Evolutionary conservation across 805 yeast species (phyloP).

Genomic region (Monosporozyma yasuniensis): DNA sequence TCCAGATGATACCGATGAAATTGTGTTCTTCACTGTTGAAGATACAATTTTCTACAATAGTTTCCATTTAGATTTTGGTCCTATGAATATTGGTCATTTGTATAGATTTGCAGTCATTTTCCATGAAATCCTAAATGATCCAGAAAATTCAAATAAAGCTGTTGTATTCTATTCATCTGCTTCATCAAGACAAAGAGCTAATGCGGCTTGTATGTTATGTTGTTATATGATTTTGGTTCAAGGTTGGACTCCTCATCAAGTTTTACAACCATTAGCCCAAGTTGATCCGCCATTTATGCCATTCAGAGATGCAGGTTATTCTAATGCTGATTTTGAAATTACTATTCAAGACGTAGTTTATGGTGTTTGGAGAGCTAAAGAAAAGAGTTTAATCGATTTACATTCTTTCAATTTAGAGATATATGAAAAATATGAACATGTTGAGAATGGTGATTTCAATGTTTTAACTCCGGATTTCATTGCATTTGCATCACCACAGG

Average conservation of each 20-base stretch:
- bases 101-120: slow-evolving; percentile 92
- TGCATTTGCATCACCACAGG: slow-evolving; percentile 96
- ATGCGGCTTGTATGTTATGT: slow-evolving; percentile 88
- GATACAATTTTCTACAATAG: slow-evolving; percentile 86
- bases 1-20: slow-evolving; percentile 67
- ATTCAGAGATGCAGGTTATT: slow-evolving; percentile 95
- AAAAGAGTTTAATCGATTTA: slow-evolving; percentile 77
- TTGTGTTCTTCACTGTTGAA: slow-evolving; percentile 85
- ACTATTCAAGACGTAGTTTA: slow-evolving; percentile 92
- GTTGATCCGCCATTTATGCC: slow-evolving; percentile 89
- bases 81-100: slow-evolving; percentile 84
- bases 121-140: slow-evolving; percentile 84
- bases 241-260: slow-evolving; percentile 98
- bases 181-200: slow-evolving; percentile 73
- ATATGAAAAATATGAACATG: slow-evolving; percentile 89
- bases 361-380: slow-evolving; percentile 97
- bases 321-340: slow-evolving; percentile 87
- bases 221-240: slow-evolving; percentile 94
- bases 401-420: slow-evolving; percentile 84
- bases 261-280: slow-evolving; percentile 87
- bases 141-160: slow-evolving; percentile 74
- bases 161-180: slow-evolving; percentile 84
- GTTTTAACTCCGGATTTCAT: slow-evolving; percentile 85
- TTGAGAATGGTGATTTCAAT: slow-evolving; percentile 95
- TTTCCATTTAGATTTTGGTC: slow-evolving; percentile 96